Evolutionary conservation across 169 alveolate species (phyloP).

Genomic region (Ichthyophthirius multifiliis): DNA sequence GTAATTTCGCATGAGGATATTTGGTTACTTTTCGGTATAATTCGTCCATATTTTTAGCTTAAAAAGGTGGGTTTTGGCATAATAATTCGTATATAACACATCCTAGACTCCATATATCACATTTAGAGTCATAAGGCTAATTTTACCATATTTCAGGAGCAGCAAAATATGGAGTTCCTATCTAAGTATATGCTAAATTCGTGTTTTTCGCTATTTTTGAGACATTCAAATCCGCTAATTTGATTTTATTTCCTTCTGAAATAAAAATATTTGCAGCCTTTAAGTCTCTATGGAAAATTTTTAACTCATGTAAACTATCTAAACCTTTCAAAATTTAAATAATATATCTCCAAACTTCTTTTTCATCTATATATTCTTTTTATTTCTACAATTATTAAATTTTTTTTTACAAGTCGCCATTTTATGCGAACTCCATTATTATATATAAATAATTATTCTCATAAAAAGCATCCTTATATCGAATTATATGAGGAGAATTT

Average conservation of each 20-base stretch:
- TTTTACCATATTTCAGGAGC: slow-evolving; percentile 63
- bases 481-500: slow-evolving; percentile 44
- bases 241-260: slow-evolving; percentile 47
- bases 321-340: slow-evolving; percentile 53
- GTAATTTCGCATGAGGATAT: too few species aligned
- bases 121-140: slow-evolving; percentile 71
- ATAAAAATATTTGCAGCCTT: slow-evolving; percentile 36
- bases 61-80: slow-evolving; percentile 77
- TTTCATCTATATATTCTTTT: slow-evolving; percentile 44
- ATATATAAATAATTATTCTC: slow-evolving; percentile 17
- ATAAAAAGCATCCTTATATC: slow-evolving; percentile 67
- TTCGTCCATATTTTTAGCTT: slow-evolving; percentile 77
- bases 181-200: slow-evolving; percentile 56
- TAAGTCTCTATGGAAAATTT: slow-evolving; percentile 72
- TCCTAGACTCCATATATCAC: slow-evolving; percentile 87
- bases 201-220: slow-evolving; percentile 70
- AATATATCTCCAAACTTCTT: slow-evolving; percentile 51
- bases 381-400: slow-evolving; percentile 37
- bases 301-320: slow-evolving; percentile 70
- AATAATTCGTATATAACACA: slow-evolving; percentile 81
- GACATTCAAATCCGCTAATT: slow-evolving; percentile 83
- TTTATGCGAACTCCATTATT: slow-evolving; percentile 60
- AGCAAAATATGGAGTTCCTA: slow-evolving; percentile 75
- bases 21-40: slow-evolving; percentile 68
- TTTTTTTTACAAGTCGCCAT: slow-evolving; percentile 54